Conservation (phyloP, 2,329 filamentous ascomycete species). For the Colletotrichum liaoningense region DNA sequence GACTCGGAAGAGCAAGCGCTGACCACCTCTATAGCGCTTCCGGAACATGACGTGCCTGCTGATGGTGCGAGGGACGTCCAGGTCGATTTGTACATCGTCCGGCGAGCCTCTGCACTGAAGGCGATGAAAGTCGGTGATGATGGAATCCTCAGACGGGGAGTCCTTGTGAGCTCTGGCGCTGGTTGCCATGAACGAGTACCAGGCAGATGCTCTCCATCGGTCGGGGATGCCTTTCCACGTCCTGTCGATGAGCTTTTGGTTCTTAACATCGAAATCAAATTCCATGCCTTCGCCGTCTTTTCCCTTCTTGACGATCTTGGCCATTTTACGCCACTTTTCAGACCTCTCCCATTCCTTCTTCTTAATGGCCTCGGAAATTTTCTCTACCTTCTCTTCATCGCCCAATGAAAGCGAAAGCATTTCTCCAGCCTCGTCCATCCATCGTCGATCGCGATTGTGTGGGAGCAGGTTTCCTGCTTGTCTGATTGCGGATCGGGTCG, state of each 20-base stretch:
- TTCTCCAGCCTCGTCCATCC: constrained; percentile 74
- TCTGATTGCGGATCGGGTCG: constrained; percentile 65
- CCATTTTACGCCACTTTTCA: constrained; percentile 77
- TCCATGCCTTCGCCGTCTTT: constrained; percentile 68
- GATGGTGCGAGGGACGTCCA: constrained; percentile 96
- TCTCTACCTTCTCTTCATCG: constrained; percentile 66
- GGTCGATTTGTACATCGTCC: constrained; percentile 96
- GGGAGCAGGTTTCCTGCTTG: constrained; percentile 70
- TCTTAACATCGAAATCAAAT: constrained; percentile 83
- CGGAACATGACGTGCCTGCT: constrained; percentile 98
- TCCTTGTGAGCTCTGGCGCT: constrained; percentile 76
- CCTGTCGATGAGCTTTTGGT: constrained; percentile 87
- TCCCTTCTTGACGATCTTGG: constrained; percentile 64
- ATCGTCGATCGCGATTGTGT: constrained; percentile 69
- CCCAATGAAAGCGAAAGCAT: constrained; percentile 72
- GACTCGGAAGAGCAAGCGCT: constrained; percentile 91
- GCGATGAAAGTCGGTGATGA: constrained; percentile 78
- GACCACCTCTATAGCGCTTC: constrained; percentile 88
- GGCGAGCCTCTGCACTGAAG: constrained; percentile 81
- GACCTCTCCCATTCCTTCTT: constrained; percentile 72
- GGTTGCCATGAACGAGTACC: constrained; percentile 89
- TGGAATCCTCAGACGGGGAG: constrained; percentile 75
- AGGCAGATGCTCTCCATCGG: constrained; percentile 91
- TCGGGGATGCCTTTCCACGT: constrained; percentile 99
- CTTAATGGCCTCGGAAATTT: constrained; percentile 66